Conservation (phyloP, 176 grass and related monocot species). For the Triticum turgidum region DNA sequence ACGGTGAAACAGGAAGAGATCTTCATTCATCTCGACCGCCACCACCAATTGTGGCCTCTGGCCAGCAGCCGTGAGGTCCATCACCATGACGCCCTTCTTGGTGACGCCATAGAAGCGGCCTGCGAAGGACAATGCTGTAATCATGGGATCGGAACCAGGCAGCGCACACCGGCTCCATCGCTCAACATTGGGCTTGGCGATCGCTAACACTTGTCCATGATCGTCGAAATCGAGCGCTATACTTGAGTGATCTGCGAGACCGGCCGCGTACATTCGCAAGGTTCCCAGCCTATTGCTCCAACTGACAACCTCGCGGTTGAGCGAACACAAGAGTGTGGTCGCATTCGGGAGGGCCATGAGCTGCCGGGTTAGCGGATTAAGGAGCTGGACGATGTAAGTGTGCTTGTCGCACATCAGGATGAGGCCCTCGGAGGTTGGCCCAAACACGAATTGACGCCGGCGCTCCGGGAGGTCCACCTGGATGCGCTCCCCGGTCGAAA, state of each 20-base stretch:
- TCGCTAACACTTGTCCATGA: neutral
- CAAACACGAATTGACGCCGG: neutral
- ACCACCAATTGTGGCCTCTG: neutral
- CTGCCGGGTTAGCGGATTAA: neutral
- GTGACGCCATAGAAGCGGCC: neutral
- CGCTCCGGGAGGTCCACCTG: neutral
- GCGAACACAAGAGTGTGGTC: neutral
- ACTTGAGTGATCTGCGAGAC: neutral
- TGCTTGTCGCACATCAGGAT: neutral
- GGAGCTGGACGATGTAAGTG: neutral
- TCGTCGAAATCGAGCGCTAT: neutral
- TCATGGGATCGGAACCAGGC: neutral
- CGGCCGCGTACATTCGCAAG: neutral
- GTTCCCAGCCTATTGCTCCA: neutral
- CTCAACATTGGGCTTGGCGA: neutral
- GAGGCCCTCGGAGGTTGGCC: neutral
- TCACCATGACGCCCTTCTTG: neutral
- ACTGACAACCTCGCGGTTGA: neutral
- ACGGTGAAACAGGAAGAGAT: neutral
- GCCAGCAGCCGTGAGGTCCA: too few relatives aligned
- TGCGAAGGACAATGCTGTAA: neutral
- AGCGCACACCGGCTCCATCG: neutral
- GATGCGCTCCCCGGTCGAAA: neutral
- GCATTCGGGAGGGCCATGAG: neutral
- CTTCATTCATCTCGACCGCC: neutral